Percentiles rank a stretch among this genome's conserved stretches.
These are phyloP conservation scores for Wickerhamiella alocasiicola DNA, from an alignment of 805 yeast species.

Conservation along the genomic window DNA sequence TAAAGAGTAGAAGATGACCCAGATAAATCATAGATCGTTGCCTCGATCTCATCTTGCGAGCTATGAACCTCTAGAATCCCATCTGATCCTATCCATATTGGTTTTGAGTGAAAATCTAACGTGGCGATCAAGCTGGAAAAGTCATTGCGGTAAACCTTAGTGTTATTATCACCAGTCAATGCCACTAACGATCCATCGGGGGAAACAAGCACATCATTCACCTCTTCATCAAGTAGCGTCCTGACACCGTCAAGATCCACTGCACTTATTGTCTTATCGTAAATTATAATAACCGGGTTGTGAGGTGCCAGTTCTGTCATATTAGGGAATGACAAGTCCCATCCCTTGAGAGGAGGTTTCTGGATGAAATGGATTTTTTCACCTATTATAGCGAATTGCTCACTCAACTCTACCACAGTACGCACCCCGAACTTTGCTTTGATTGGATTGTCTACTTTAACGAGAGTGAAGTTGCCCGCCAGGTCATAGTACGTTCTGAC, in stretches of 20 bases:
- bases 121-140: background rate
- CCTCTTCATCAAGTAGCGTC: background rate
- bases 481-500: slow-evolving; percentile 52
- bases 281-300: background rate
- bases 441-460: slow-evolving; percentile 7
- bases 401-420: slow-evolving; percentile 1
- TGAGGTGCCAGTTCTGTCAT: background rate
- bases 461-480: slow-evolving; percentile 44
- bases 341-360: background rate
- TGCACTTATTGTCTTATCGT: background rate
- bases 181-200: slow-evolving; percentile 1
- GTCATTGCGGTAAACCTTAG: background rate
- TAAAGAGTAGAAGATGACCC: background rate
- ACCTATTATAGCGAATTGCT: background rate
- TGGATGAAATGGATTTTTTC: background rate
- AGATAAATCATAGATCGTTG: background rate
- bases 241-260: slow-evolving; percentile 1
- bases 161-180: background rate
- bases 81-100: slow-evolving; percentile 4
- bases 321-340: background rate
- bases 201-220: background rate
- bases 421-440: background rate
- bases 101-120: background rate
- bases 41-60: slow-evolving; percentile 4
- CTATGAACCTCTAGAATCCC: background rate